Conservation (phyloP, 108 stramenopile genomes). For the Cyclotella atomus region DNA sequence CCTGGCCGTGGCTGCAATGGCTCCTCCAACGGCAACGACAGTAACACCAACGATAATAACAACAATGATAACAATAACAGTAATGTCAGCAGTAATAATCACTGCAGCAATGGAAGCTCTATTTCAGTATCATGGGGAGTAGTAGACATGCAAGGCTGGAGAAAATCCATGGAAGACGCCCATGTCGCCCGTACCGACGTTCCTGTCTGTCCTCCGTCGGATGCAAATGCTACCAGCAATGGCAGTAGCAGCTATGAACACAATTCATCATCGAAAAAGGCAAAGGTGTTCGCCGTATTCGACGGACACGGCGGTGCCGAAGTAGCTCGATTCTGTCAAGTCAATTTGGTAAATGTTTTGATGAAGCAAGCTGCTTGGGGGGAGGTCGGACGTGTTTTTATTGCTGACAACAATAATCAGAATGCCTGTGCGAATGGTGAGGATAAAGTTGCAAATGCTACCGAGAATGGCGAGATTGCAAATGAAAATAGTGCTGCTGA, state of each 20-base stretch:
- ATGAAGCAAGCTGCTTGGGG: constrained; percentile 55
- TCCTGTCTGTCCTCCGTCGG: background rate
- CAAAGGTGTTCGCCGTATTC: constrained; percentile 90
- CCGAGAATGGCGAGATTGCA: no score
- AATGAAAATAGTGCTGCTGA: no score
- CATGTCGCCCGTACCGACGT: constrained; percentile 86
- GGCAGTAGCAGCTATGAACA: background rate
- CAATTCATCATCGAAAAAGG: constrained; percentile 16
- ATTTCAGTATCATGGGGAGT: constrained; percentile 76
- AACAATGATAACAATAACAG: no score
- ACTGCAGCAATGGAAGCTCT: background rate
- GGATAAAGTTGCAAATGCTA: no score
- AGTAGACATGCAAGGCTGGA: constrained; percentile 97
- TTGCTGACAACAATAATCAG: background rate
- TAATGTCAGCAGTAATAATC: constrained; percentile 13
- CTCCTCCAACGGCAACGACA: no score
- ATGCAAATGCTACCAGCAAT: background rate
- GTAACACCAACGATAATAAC: no score
- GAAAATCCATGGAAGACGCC: constrained; percentile 97
- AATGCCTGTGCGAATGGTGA: no score
- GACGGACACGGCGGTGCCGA: constrained; percentile 96
- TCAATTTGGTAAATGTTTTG: constrained; percentile 83
- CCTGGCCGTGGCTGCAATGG: no score
- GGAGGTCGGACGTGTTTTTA: background rate
- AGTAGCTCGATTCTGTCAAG: constrained; percentile 88